Percentiles rank a stretch among this genome's conserved stretches.
Evolutionary conservation across 2,329 filamentous ascomycete genomes (phyloP).

Genomic region (Sporothrix protearum): DNA sequence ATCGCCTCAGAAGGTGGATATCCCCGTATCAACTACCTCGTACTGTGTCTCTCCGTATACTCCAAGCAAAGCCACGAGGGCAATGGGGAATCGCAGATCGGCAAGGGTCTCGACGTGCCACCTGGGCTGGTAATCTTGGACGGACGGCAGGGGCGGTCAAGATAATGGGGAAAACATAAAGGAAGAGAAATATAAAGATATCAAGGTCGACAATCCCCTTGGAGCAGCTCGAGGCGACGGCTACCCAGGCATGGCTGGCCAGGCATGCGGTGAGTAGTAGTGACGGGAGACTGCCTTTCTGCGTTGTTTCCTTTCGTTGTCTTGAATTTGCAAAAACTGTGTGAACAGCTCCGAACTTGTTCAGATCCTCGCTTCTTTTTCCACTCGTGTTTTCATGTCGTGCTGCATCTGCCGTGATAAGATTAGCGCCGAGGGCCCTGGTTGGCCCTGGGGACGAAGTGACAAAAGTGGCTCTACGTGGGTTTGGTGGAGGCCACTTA

Average conservation of each 20-base stretch:
- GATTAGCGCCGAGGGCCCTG: background rate
- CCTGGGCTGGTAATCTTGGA: background rate
- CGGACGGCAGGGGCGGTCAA: background rate
- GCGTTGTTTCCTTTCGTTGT: background rate
- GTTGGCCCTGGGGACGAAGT: background rate
- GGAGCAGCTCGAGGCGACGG: slow-evolving; percentile 13
- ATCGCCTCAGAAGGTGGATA: background rate
- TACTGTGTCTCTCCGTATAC: background rate
- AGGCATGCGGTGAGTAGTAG: background rate
- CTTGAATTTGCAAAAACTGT: background rate
- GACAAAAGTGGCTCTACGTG: background rate
- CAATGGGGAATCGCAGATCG: background rate
- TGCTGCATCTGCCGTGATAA: slow-evolving; percentile 2
- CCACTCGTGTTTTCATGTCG: background rate
- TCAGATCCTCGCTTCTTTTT: background rate
- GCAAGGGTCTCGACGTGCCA: background rate
- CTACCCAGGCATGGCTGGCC: too few relatives aligned
- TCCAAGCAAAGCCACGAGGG: background rate
- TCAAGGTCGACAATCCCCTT: background rate
- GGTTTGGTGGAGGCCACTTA: background rate
- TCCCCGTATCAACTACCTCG: background rate
- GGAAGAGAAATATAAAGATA: background rate
- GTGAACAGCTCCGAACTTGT: background rate
- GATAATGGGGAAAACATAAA: background rate
- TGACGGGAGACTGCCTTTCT: background rate